Evolutionary conservation across 805 yeast genomes (phyloP), one percentile per base, ranked within the genome.

Genomic region (Monosporozyma servazzii): DNA sequence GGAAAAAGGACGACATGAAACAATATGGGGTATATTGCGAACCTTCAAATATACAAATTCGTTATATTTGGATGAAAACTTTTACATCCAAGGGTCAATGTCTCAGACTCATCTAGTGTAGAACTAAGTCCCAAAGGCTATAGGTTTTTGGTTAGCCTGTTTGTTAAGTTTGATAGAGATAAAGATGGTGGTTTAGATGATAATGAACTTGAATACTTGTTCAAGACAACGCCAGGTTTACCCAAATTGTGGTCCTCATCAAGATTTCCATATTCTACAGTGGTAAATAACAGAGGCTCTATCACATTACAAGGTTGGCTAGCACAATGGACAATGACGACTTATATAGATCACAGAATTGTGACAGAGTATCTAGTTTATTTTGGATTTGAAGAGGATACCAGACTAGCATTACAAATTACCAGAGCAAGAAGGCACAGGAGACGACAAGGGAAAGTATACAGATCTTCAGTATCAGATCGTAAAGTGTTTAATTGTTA

Each of bases 311-410:
- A 95, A 70, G 99, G 99, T 2, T 93, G 99, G 99, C 70, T 93
- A 39, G 99, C 99, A 0, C 98, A 91, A 62, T 93, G 99, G 99
- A 84, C 91, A 59, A 86, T 93, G 86, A 88, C 96, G 0, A 91
- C 98, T 0, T 89, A 81, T 58, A 71, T 93, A 30, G 96, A 90
- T 59, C 81, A 86, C 63, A 81, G 77, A 58, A 84, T 88, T 0
- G 89, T 98, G 0, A 75, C 93, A 48, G 95, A 88, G 48, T 93
- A 91, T 61, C 69, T 93, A 54, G 96, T 95, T 0, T 88, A 87
- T 69, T 75, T 93, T 51, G 99, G 99, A 0, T 91, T 85, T 62
- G 95, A 87, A 54, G 78, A 73, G 42, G 65, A 63, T 7, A 70
- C 75, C 2, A 61, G 65, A 29, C 48, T 72, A 11, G 90, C 95